Conservation (phyloP, 202 grass and related monocot species). For the Zizania palustris region DNA sequence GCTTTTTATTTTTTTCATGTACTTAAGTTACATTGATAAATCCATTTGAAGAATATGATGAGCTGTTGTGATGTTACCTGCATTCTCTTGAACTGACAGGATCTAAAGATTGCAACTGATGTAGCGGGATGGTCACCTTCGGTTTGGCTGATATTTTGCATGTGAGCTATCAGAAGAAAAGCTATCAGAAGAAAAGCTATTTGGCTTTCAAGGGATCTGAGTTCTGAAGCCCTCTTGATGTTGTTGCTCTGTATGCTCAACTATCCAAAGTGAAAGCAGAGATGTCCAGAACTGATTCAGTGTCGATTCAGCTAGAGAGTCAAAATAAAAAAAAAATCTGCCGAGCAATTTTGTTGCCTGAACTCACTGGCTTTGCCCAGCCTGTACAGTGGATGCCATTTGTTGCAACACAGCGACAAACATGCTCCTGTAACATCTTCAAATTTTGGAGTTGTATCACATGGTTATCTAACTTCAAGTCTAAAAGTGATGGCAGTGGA, state of each 20-base stretch:
- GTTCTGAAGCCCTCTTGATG: neutral
- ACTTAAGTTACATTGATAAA: neutral
- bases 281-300: neutral
- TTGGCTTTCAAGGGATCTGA: constrained; percentile 4
- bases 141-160: neutral
- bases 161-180: constrained; percentile 1
- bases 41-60: constrained; percentile 21
- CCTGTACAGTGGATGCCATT: neutral
- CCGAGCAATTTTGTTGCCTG: neutral
- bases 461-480: neutral
- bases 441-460: neutral
- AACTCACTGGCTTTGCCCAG: neutral
- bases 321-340: neutral
- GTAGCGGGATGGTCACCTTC: constrained; percentile 1
- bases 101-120: constrained; percentile 6
- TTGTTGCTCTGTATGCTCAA: constrained; percentile 4
- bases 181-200: too few species aligned
- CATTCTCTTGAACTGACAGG: neutral
- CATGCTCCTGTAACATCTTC: neutral
- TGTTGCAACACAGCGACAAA: neutral
- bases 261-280: neutral
- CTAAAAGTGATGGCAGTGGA: too few species aligned
- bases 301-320: neutral
- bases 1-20: neutral
- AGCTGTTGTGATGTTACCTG: neutral